Evolutionary conservation across 352 stramenopile species (phyloP).

Genomic region (Thraustotheca clavata): DNA sequence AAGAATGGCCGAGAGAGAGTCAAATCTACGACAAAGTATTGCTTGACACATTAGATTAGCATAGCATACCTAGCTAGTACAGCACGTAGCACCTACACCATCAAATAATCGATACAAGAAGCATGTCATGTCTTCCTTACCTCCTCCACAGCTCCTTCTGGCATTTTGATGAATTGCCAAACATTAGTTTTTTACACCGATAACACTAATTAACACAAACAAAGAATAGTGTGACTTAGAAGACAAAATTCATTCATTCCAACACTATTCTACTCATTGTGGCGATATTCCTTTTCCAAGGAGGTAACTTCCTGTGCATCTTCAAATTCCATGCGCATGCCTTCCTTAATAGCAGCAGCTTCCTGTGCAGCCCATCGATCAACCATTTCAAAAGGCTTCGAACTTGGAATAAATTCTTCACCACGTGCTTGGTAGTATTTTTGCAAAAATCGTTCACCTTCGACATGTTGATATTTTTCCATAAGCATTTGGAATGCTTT

Average conservation of each 20-base stretch:
- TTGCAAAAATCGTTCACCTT: constrained; percentile 68
- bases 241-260: neutral
- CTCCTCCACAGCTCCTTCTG: neutral
- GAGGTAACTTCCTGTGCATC: constrained; percentile 49
- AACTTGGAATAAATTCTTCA: constrained; percentile 63
- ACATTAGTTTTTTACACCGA: no score
- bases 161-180: neutral
- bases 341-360: constrained; percentile 71
- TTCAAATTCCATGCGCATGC: constrained; percentile 77
- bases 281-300: constrained; percentile 2
- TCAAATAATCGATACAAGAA: neutral
- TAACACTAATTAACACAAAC: no score
- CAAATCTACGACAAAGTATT: constrained; percentile 36
- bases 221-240: neutral
- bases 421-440: constrained; percentile 75
- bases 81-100: constrained; percentile 13
- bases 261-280: neutral
- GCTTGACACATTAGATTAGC: neutral
- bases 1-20: constrained; percentile 63
- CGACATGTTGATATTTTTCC: constrained; percentile 80
- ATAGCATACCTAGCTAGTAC: constrained; percentile 3
- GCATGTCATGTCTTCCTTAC: neutral
- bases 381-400: constrained; percentile 76
- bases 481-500: constrained; percentile 71
- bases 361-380: constrained; percentile 73